These are phyloP conservation scores for Yamadazyma friedrichii DNA, from an alignment of 1,139 yeast genomes.

Conservation along the genomic window DNA sequence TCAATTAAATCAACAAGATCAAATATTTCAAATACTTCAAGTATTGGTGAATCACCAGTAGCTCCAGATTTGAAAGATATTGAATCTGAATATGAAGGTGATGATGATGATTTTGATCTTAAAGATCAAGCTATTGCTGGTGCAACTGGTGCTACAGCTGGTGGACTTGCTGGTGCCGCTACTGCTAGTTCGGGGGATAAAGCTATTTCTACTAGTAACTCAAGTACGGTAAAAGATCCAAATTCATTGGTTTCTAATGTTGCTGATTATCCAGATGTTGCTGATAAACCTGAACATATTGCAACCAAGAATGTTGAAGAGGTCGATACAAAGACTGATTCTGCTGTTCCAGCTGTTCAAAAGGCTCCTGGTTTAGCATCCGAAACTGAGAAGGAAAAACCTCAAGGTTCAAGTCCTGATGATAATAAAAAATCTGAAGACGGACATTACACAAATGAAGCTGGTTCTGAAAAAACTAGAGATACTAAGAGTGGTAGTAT, in stretches of 20 bases:
- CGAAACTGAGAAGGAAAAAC: conserved; percentile 3
- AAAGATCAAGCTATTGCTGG: neutral
- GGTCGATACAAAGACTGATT: conserved; percentile 1
- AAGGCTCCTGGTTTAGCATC: conserved; percentile 12
- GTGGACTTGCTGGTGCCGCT: conserved; percentile 4
- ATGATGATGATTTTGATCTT: neutral
- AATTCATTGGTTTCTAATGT: conserved; percentile 14
- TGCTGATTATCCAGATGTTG: conserved; percentile 12
- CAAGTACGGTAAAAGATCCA: conserved; percentile 2
- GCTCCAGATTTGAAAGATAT: conserved; percentile 5
- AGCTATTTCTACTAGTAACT: neutral
- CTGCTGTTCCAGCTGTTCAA: conserved; percentile 8
- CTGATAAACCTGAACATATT: conserved; percentile 9
- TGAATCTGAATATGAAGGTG: conserved; percentile 4
- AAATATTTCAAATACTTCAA: neutral
- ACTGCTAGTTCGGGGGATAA: conserved; percentile 2
- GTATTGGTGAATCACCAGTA: conserved; percentile 2
- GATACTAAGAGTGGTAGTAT: neutral
- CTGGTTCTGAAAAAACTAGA: neutral
- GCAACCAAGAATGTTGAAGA: neutral
- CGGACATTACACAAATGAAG: conserved; percentile 6
- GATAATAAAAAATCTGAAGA: conserved; percentile 5
- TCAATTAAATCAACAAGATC: neutral
- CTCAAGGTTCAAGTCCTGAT: neutral
- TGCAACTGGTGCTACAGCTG: conserved; percentile 3